Percentiles rank a stretch among this genome's conserved stretches.
These are phyloP conservation scores for Parvularia atlantis DNA, from an alignment of 78 protist genomes.

Conservation along the genomic window DNA sequence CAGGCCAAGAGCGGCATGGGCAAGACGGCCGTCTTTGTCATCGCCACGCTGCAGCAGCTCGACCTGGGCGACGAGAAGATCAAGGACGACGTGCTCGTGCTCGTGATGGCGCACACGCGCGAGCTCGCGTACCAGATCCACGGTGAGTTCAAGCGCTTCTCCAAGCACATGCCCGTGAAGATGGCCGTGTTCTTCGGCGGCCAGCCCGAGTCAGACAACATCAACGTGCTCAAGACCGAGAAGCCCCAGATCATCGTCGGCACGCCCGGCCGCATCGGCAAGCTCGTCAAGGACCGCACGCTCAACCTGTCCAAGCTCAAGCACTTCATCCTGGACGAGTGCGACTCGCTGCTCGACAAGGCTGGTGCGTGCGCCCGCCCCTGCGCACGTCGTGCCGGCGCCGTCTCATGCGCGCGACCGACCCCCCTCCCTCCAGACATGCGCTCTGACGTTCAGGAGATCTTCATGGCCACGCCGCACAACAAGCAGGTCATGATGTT, in stretches of 20 bases:
- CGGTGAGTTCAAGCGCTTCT: constrained; percentile 92
- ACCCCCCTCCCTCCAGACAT: constrained; percentile 52
- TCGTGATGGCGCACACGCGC: constrained; percentile 91
- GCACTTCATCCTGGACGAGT: constrained; percentile 97
- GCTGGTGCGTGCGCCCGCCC: neutral
- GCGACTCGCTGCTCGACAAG: constrained; percentile 83
- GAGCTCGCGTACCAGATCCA: constrained; percentile 96
- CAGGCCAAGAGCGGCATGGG: constrained; percentile 99
- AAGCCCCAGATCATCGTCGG: constrained; percentile 92
- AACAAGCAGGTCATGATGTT: constrained; percentile 99
- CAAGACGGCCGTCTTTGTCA: constrained; percentile 98
- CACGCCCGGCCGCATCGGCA: constrained; percentile 95
- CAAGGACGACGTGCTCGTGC: constrained; percentile 36
- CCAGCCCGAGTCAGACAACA: constrained; percentile 38
- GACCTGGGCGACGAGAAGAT: constrained; percentile 36
- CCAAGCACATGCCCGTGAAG: constrained; percentile 57
- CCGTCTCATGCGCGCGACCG: too few species aligned
- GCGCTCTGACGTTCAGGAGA: constrained; percentile 92
- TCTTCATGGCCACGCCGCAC: constrained; percentile 79
- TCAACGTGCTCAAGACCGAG: constrained; percentile 20
- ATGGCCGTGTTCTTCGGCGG: constrained; percentile 93
- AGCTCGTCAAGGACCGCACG: constrained; percentile 20
- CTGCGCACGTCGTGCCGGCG: too few species aligned
- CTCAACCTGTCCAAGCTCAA: constrained; percentile 64
- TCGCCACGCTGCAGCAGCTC: constrained; percentile 83